Evolutionary conservation across 306 rosid genomes (phyloP).

Genomic region (Pueraria montana): DNA sequence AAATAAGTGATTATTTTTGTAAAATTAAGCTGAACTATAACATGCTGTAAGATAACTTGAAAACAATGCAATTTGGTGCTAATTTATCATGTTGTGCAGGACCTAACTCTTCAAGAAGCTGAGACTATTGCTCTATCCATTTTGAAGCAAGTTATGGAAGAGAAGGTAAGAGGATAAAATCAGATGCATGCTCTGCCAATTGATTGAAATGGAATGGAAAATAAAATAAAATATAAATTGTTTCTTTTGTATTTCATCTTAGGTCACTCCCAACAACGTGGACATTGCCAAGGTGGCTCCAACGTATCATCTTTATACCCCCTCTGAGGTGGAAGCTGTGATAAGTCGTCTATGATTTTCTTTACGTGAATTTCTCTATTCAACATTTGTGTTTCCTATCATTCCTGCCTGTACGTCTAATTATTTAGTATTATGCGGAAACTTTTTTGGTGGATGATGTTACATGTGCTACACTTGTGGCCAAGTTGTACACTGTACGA

Average conservation of each 20-base stretch:
- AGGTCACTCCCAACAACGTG: conserved; percentile 97
- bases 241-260: conserved; percentile 18
- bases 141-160: conserved; percentile 99
- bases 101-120: conserved; percentile 91
- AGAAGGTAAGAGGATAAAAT: conserved; percentile 73
- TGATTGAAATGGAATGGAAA: conserved; percentile 32
- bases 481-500: conserved; percentile 26
- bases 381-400: conserved; percentile 20
- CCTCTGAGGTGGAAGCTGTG: conserved; percentile 93
- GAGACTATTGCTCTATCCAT: conserved; percentile 97
- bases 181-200: background rate
- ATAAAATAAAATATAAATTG: background rate
- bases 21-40: background rate
- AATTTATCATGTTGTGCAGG: conserved; percentile 62
- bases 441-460: conserved; percentile 31
- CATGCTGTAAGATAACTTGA: background rate
- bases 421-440: conserved; percentile 2
- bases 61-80: conserved; percentile 34
- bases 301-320: conserved; percentile 85
- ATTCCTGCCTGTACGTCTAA: conserved; percentile 15
- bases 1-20: background rate
- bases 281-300: conserved; percentile 96
- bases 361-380: conserved; percentile 10
- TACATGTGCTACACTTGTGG: conserved; percentile 18
- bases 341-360: conserved; percentile 80